Evolutionary conservation across 2,329 filamentous ascomycete species (phyloP).

Genomic region (Phoma sp.): DNA sequence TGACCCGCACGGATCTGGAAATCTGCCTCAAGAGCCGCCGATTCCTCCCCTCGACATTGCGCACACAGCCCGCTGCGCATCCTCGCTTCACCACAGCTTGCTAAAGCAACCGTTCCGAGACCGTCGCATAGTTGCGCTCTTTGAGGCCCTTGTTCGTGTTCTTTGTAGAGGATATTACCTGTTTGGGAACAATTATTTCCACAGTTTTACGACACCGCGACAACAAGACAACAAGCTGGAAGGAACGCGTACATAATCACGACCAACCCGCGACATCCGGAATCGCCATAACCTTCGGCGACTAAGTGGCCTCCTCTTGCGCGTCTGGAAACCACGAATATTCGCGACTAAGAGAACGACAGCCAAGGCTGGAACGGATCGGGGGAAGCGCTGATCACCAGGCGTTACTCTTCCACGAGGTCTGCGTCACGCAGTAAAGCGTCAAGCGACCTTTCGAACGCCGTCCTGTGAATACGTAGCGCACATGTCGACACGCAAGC

Average conservation of each 20-base stretch:
- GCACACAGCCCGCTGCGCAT: conserved; percentile 3
- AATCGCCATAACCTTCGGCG: neutral
- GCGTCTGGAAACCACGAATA: neutral
- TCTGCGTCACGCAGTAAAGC: conserved; percentile 5
- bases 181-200: conserved; percentile 23
- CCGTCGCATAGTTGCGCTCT: conserved; percentile 1
- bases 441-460: neutral
- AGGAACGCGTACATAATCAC: conserved; percentile 20
- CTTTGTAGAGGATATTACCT: conserved; percentile 23
- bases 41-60: conserved; percentile 5
- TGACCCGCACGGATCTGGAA: neutral
- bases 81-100: neutral
- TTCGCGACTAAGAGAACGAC: conserved; percentile 3
- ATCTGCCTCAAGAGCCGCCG: neutral
- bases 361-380: conserved; percentile 5
- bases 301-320: neutral
- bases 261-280: conserved; percentile 1
- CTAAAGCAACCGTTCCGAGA: conserved; percentile 2
- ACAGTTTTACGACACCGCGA: conserved; percentile 22
- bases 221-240: conserved; percentile 24
- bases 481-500: conserved; percentile 63
- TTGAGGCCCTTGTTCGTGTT: conserved; percentile 6
- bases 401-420: conserved; percentile 4
- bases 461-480: conserved; percentile 2
- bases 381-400: neutral